Evolutionary conservation across 2,329 filamentous ascomycete species (phyloP).

Genomic region (Hymenoscyphus salicellus): DNA sequence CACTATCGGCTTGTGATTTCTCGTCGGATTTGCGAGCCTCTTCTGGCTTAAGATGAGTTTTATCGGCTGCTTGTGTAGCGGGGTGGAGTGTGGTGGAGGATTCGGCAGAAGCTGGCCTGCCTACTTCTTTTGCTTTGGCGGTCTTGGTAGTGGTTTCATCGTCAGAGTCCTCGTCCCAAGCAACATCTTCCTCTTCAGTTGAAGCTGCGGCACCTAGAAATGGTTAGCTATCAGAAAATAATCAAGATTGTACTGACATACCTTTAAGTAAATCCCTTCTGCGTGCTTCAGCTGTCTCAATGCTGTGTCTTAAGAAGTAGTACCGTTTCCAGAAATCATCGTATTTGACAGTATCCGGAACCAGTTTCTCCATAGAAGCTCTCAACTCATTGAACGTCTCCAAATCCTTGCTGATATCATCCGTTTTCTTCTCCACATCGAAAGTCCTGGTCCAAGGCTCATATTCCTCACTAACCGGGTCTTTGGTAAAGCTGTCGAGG

Average conservation of each 20-base stretch:
- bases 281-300: slow-evolving; percentile 88
- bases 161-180: slow-evolving; percentile 64
- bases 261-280: slow-evolving; percentile 88
- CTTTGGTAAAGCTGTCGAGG: slow-evolving; percentile 75
- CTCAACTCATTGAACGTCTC: slow-evolving; percentile 84
- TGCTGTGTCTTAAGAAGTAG: slow-evolving; percentile 88
- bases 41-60: slow-evolving; percentile 53
- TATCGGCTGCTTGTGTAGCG: slow-evolving; percentile 38
- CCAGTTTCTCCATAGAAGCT: slow-evolving; percentile 87
- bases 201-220: slow-evolving; percentile 54
- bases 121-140: slow-evolving; percentile 40
- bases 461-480: slow-evolving; percentile 75
- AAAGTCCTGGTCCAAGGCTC: slow-evolving; percentile 70
- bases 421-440: slow-evolving; percentile 79
- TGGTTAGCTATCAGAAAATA: slow-evolving; percentile 23
- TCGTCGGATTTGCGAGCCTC: slow-evolving; percentile 76
- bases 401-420: slow-evolving; percentile 75
- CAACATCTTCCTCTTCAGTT: slow-evolving; percentile 64
- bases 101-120: slow-evolving; percentile 46
- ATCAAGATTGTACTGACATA: slow-evolving; percentile 43
- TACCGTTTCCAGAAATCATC: slow-evolving; percentile 89
- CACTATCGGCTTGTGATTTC: slow-evolving; percentile 87
- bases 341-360: slow-evolving; percentile 91
- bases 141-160: slow-evolving; percentile 53
- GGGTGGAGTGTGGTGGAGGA: slow-evolving; percentile 63